A percentile compares a stretch with the other conserved stretches of the same genome.
phyloP scores from a whole-genome alignment of 192 early-diverging fungal genomes.

The Podochytrium sp. region DNA sequence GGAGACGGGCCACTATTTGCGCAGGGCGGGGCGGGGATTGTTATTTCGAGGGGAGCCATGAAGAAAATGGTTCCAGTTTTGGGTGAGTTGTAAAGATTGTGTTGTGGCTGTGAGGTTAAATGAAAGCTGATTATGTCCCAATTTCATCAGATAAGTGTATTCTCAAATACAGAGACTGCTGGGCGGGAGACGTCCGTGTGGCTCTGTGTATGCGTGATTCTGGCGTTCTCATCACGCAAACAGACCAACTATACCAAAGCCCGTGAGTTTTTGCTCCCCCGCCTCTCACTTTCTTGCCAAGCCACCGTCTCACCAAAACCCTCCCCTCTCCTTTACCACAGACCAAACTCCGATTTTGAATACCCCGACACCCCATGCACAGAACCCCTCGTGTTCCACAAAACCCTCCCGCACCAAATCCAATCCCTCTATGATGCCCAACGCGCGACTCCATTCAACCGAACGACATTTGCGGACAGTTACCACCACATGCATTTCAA shows the following conservation, averaged over 20 bases:
- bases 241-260: no score
- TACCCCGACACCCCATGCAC: conserved; percentile 40
- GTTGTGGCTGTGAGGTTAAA: conserved; percentile 50
- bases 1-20: conserved; percentile 51
- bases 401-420: conserved; percentile 33
- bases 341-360: conserved; percentile 20
- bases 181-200: conserved; percentile 45
- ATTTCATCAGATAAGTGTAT: conserved; percentile 31
- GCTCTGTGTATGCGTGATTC: conserved; percentile 46
- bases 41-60: conserved; percentile 54
- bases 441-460: not conserved
- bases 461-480: conserved; percentile 17
- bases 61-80: conserved; percentile 34
- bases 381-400: conserved; percentile 46
- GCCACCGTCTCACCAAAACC: no score
- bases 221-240: conserved; percentile 38
- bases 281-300: no score
- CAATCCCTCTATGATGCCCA: conserved; percentile 32
- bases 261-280: no score
- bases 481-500: not conserved
- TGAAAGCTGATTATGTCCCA: conserved; percentile 43
- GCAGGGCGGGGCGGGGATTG: conserved; percentile 63
- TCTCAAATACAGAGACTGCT: conserved; percentile 26
- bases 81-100: no score
- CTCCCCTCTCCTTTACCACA: no score